Conservation (phyloP, 345 rosid genomes). For the Kandelia obovata region DNA sequence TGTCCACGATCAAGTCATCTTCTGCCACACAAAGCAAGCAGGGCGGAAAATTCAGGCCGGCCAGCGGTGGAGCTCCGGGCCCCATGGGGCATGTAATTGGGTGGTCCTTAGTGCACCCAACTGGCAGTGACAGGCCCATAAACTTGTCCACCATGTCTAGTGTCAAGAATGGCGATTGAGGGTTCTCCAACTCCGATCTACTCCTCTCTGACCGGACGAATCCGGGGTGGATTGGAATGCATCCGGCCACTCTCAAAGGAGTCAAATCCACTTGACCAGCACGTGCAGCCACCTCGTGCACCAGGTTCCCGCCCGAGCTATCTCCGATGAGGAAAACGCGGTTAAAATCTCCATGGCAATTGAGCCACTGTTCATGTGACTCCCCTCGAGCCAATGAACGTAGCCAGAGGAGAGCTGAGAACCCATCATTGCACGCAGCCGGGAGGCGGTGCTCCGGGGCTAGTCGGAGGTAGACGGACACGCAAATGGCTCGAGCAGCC, state of each 20-base stretch:
- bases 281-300: conserved; percentile 30
- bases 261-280: conserved; percentile 13
- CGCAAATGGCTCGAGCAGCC: conserved; percentile 8
- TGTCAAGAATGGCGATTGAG: conserved; percentile 54
- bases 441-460: conserved; percentile 39
- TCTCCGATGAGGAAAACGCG: conserved; percentile 35
- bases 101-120: conserved; percentile 45
- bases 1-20: conserved; percentile 46
- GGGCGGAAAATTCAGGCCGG: conserved; percentile 44
- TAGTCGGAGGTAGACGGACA: conserved; percentile 26
- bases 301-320: conserved; percentile 32
- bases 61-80: conserved; percentile 28
- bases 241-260: conserved; percentile 27
- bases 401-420: conserved; percentile 30
- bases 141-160: conserved; percentile 61
- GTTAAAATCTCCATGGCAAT: conserved; percentile 14
- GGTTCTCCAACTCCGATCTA: conserved; percentile 54
- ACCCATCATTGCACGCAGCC: conserved; percentile 25
- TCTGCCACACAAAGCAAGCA: conserved; percentile 48
- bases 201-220: conserved; percentile 49
- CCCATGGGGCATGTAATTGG: conserved; percentile 68
- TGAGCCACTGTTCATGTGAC: conserved; percentile 21
- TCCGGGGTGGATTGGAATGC: conserved; percentile 32
- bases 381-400: conserved; percentile 6
- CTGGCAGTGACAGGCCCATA: conserved; percentile 41